A percentile compares a stretch with the other conserved stretches of the same genome.
phyloP scores from a whole-genome alignment of 495 filamentous ascomycete species.

The Cenococcum geophilum region DNA sequence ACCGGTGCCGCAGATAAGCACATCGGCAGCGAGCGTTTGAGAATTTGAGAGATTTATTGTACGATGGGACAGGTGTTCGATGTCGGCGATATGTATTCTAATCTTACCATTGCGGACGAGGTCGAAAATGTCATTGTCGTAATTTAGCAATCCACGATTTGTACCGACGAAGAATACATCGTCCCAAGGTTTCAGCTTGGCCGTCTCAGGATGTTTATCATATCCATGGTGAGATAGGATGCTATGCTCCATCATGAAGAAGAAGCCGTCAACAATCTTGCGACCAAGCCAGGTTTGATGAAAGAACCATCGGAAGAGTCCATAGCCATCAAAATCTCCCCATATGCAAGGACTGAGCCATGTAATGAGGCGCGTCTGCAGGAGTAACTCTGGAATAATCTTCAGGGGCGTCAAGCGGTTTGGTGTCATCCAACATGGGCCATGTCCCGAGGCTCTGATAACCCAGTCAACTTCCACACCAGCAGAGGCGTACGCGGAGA shows the following conservation, averaged over 20 bases:
- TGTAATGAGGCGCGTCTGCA: conserved; percentile 57
- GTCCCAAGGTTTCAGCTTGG: conserved; percentile 60
- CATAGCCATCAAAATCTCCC: conserved; percentile 50
- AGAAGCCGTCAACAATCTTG: conserved; percentile 63
- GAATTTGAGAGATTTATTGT: conserved; percentile 54
- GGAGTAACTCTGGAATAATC: conserved; percentile 58
- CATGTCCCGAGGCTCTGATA: conserved; percentile 70
- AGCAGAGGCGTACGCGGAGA: conserved; percentile 57
- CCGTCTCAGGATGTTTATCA: conserved; percentile 54
- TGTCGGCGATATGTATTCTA: conserved; percentile 56
- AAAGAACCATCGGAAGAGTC: conserved; percentile 47
- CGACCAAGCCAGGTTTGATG: conserved; percentile 64
- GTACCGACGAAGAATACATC: conserved; percentile 45
- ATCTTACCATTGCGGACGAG: conserved; percentile 46
- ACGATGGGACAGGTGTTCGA: conserved; percentile 46
- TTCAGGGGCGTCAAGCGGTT: conserved; percentile 56
- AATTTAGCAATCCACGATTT: conserved; percentile 24
- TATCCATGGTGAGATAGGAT: conserved; percentile 54
- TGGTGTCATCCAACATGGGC: conserved; percentile 65
- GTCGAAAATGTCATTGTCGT: conserved; percentile 22
- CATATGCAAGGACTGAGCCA: conserved; percentile 62
- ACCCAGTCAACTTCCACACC: conserved; percentile 71
- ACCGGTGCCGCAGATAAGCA: conserved; percentile 53
- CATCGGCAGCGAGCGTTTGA: conserved; percentile 51
- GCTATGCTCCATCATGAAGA: conserved; percentile 55